These are phyloP conservation scores for Nidularia pulvinata DNA, from an alignment of 768 basidiomycete species.

Conservation along the genomic window DNA sequence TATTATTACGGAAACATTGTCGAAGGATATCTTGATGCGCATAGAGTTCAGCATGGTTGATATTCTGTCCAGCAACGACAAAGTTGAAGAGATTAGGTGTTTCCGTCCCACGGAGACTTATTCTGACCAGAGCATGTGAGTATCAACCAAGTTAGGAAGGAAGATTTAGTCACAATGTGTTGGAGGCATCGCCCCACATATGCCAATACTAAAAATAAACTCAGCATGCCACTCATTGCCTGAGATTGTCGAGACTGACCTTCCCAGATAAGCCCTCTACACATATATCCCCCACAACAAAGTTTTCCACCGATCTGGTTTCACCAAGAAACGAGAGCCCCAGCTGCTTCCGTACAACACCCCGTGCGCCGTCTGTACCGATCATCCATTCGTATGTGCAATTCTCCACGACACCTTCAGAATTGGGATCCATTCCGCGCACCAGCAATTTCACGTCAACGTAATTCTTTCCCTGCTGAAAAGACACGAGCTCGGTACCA, in stretches of 20 bases:
- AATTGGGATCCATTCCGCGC: constrained; percentile 12
- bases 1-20: constrained; percentile 15
- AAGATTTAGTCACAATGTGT: constrained; percentile 21
- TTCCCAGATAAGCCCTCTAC: constrained; percentile 37
- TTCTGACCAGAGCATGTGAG: constrained; percentile 7
- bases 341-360: constrained; percentile 37
- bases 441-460: constrained; percentile 33
- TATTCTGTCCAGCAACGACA: constrained; percentile 17
- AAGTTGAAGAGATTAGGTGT: constrained; percentile 25
- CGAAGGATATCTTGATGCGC: constrained; percentile 11
- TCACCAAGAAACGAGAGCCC: constrained; percentile 40
- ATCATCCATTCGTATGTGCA: constrained; percentile 32
- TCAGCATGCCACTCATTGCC: not conserved
- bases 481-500: constrained; percentile 42
- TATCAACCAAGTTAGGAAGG: too few species aligned
- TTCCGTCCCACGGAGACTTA: constrained; percentile 29
- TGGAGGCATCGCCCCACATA: constrained; percentile 40
- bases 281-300: constrained; percentile 39
- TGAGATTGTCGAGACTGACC: constrained; percentile 15
- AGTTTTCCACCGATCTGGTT: constrained; percentile 26
- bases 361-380: constrained; percentile 42
- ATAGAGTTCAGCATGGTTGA: constrained; percentile 13
- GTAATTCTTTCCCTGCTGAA: constrained; percentile 30
- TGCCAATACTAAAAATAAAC: constrained; percentile 35
- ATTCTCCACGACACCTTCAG: constrained; percentile 20